phyloP scores from a whole-genome alignment of 2,329 filamentous ascomycete species.

The Aspergillus tanneri region DNA sequence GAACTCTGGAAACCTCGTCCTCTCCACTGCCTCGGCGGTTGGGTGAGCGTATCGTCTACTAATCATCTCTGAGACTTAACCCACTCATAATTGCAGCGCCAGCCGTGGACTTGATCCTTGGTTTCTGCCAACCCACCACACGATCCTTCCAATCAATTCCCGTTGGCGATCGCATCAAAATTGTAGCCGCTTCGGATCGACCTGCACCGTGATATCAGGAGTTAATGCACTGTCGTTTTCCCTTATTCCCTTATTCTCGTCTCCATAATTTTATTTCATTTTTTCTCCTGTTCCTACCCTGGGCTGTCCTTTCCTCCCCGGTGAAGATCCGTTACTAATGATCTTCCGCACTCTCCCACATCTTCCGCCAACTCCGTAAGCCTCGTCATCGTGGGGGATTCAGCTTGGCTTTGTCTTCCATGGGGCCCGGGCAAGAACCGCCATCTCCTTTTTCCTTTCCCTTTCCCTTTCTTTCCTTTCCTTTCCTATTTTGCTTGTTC shows the following conservation, averaged over 20 bases:
- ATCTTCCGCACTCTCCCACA: constrained; percentile 20
- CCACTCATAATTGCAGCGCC: background rate
- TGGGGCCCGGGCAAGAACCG: constrained; percentile 14
- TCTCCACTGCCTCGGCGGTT: background rate
- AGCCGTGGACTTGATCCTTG: background rate
- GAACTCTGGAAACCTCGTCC: background rate
- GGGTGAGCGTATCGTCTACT: background rate
- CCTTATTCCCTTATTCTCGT: constrained; percentile 3
- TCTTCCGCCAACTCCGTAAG: constrained; percentile 24
- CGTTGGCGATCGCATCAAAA: background rate
- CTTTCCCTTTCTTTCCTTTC: constrained; percentile 10
- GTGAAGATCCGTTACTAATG: constrained; percentile 21
- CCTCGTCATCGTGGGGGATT: constrained; percentile 27
- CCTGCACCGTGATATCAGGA: background rate
- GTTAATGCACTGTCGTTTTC: background rate
- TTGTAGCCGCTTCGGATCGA: constrained; percentile 1
- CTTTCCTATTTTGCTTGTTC: constrained; percentile 15
- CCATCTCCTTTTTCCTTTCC: constrained; percentile 13
- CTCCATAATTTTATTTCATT: constrained; percentile 10
- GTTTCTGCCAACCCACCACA: background rate
- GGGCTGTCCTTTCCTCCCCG: constrained; percentile 14
- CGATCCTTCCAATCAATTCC: background rate
- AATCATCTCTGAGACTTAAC: background rate
- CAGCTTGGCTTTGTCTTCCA: constrained; percentile 17
- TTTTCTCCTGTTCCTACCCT: constrained; percentile 19